Evolutionary conservation across 2,329 filamentous ascomycete species (phyloP).

Genomic region (Venturia oleaginea): DNA sequence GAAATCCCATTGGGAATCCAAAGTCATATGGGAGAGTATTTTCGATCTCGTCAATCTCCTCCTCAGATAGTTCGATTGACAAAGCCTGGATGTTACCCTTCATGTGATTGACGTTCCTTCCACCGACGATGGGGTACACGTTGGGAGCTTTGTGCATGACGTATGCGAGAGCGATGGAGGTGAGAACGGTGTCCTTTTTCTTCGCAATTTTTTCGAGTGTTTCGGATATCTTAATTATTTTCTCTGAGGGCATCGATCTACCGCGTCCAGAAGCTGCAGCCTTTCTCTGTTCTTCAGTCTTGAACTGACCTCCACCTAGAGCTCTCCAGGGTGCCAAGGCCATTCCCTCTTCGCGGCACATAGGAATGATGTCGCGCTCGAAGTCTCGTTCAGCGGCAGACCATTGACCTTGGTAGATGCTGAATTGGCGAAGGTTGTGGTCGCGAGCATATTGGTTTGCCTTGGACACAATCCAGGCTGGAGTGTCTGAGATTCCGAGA

Average conservation of each 20-base stretch:
- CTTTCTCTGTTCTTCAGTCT: constrained; percentile 29
- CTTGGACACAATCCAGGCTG: constrained; percentile 34
- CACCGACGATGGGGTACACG: constrained; percentile 67
- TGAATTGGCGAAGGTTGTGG: constrained; percentile 62
- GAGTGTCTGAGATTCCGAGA: constrained; percentile 30
- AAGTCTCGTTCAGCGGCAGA: constrained; percentile 53
- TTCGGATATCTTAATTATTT: constrained; percentile 43
- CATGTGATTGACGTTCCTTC: constrained; percentile 62
- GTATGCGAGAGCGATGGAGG: constrained; percentile 53
- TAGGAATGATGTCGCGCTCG: constrained; percentile 60
- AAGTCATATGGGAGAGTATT: constrained; percentile 43
- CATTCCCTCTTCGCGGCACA: constrained; percentile 55
- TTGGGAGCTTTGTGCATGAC: constrained; percentile 62
- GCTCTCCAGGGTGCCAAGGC: constrained; percentile 48
- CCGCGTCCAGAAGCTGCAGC: constrained; percentile 26
- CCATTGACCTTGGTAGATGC: constrained; percentile 60
- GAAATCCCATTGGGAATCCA: constrained; percentile 45
- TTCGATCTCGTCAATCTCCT: constrained; percentile 49
- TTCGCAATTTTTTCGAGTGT: constrained; percentile 53
- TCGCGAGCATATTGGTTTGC: constrained; percentile 52
- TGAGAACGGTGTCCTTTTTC: constrained; percentile 39
- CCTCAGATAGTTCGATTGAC: constrained; percentile 38
- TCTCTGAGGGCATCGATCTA: constrained; percentile 34
- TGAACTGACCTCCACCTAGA: constrained; percentile 34
- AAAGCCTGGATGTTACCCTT: constrained; percentile 53